Percentiles rank a stretch among this genome's conserved stretches.
phyloP scores from a whole-genome alignment of 2,329 filamentous ascomycete species.

The Onygenales sp. region DNA sequence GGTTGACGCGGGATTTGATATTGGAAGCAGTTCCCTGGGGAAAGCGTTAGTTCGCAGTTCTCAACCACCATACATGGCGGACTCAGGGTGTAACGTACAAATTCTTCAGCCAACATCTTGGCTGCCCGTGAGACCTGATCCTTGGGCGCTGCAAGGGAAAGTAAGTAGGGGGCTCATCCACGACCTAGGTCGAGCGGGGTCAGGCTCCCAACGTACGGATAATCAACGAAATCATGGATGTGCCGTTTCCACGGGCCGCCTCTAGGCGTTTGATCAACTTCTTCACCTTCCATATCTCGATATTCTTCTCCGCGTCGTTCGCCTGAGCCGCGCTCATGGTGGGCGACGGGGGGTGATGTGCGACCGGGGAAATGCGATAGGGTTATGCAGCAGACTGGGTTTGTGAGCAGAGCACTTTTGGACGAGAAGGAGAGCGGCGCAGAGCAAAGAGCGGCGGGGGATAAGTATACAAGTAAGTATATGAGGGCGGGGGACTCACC shows the following conservation, averaged over 20 bases:
- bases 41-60: slow-evolving; percentile 12
- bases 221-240: slow-evolving; percentile 98
- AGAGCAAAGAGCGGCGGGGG: too few species aligned
- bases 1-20: slow-evolving; percentile 99
- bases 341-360: slow-evolving; percentile 27
- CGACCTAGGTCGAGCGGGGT: not conserved
- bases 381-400: slow-evolving; percentile 3
- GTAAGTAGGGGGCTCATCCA: not conserved
- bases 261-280: slow-evolving; percentile 99
- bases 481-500: too few species aligned
- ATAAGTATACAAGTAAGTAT: not conserved
- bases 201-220: slow-evolving; percentile 60
- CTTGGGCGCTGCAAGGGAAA: slow-evolving; percentile 64
- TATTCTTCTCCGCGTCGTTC: slow-evolving; percentile 97
- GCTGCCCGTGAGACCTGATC: slow-evolving; percentile 92
- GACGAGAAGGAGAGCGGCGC: not conserved
- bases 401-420: not conserved
- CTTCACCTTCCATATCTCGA: slow-evolving; percentile 87
- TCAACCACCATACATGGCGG: slow-evolving; percentile 2
- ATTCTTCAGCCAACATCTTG: slow-evolving; percentile 99
- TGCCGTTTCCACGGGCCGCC: slow-evolving; percentile 94
- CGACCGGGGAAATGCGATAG: slow-evolving; percentile 12
- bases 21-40: slow-evolving; percentile 88
- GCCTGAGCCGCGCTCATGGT: slow-evolving; percentile 73
- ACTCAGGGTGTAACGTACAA: slow-evolving; percentile 48